Base-by-base conservation (phyloP, 805 yeast genomes). In the Saturnispora bothae region DNA sequence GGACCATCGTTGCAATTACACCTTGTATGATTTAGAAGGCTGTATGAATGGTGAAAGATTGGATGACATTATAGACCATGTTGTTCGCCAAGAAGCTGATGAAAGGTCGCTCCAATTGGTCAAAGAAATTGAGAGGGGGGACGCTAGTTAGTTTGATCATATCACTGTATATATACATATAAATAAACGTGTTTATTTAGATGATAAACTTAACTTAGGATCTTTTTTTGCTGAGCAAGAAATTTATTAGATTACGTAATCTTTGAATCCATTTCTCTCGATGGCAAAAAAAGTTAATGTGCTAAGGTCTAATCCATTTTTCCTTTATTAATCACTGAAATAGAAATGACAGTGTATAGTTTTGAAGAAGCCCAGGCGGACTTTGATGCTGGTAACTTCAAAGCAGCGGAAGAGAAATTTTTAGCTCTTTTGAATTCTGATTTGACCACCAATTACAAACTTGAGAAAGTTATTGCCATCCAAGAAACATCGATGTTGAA, bases 1-100 rank as follows among this genome's bases (percentile, higher is more conserved):
- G 0, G 98, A 92, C 51, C 98, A 92, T 52, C 65, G 98, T 35
- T 85, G 95, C 53, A 86, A 88, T 2, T 74, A 60, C 49, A 75
- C 88, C 0, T 48, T 81, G n/a, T 80, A 83, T 50, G 94, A 86
- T 49, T 61, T 92, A 13, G 75, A 66, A 7, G 80, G 78, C 2
- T 69, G 78, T 26, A 59, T 81, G 71, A 61, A 63, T 13, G 92
- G 92, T 2, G 68, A 65, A 32, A 64, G 63, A 43, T 53, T 79
- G 23, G 79, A 76, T 39, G 72, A 66, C 27, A 53, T 79, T 2
- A 66, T 78, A 3, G 76, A 71, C 25, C 71, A 62, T 1, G 69
- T 78, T 41, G 71, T 63, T 28, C 56, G 57, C 28, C 54, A 58
- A 37, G 74, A 74, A 36, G 63, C 69, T 2, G 67, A 65, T 10